These are phyloP conservation scores for Calocera viscosa DNA, from an alignment of 768 basidiomycete species.

Conservation along the genomic window DNA sequence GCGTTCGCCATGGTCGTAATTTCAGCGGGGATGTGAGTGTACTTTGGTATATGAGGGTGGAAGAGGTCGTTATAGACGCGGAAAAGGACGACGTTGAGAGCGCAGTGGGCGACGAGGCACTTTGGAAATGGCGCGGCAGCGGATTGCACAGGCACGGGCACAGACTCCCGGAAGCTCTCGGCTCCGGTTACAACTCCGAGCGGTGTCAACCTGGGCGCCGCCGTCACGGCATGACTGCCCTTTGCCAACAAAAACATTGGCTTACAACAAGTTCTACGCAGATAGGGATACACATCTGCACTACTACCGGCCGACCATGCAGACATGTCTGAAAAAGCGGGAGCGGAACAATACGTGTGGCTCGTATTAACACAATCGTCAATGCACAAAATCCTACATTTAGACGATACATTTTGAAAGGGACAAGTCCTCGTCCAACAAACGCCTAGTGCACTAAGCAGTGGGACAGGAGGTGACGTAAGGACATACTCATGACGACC, in stretches of 20 bases:
- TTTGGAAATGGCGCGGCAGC: background rate
- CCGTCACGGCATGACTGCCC: background rate
- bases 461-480: background rate
- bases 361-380: background rate
- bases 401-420: background rate
- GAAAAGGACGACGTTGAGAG: background rate
- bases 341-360: background rate
- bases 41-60: background rate
- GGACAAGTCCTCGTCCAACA: background rate
- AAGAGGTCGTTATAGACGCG: background rate
- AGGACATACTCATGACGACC: background rate
- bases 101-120: background rate
- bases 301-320: too few species aligned
- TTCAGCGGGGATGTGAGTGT: background rate
- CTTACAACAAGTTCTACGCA: too few species aligned
- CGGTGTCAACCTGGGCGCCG: background rate
- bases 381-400: background rate
- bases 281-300: too few species aligned
- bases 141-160: background rate
- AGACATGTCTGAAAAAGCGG: too few species aligned
- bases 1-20: slow-evolving; percentile 8
- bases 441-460: background rate
- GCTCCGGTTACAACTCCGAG: background rate
- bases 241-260: too few species aligned
- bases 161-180: background rate